Evolutionary conservation across 2,329 filamentous ascomycete genomes (phyloP), one percentile per base, ranked within the genome.

Genomic region (Monosporascus cannonballus): DNA sequence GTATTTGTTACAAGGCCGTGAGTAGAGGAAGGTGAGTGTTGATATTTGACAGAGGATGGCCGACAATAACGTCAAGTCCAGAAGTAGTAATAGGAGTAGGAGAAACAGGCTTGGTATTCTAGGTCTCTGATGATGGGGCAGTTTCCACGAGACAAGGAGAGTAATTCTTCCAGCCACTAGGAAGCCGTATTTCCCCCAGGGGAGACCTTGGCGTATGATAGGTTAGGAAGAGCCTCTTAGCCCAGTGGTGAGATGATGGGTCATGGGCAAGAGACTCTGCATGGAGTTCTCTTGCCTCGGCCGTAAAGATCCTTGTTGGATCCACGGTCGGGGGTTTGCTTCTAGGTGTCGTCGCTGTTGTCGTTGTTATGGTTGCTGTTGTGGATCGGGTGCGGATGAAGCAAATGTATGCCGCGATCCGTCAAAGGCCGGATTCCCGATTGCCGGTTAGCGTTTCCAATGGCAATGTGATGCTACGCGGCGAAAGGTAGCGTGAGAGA

Each of bases 151-250:
- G 56, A 60, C 38, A 38, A 50, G 48, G 58, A 54, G 49, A 58
- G 64, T 64, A 64, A 64, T 64, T 65, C 51, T 65, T 64, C 62
- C 61, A 64, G 61, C 62, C 59, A 64, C 61, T 61, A 61, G 54
- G 61, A 55, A 57, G 61, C 58, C 56, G 61, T 50, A 61, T 61
- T 59, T 48, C 50, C 47, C 52, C 9, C 11, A 34, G 56, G 52
- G 47, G 53, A 52, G 54, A 54, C 50, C 54, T 59, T 54, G 56
- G 56, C 56, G 55, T 41, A 58, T 54, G 25, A 47, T 53, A 44
- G 41, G 7, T 46, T 24, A 27, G 42, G 42, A 46, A 46, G 42
- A 46, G 42, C 22, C 42, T 46, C 42, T 46, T 46, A 25, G 22
- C 42, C 42, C 24, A 46, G 42, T 46, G 42, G n/a, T 46, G 42